Conservation (phyloP, 2,329 filamentous ascomycete genomes). For the Byssothecium circinans region DNA sequence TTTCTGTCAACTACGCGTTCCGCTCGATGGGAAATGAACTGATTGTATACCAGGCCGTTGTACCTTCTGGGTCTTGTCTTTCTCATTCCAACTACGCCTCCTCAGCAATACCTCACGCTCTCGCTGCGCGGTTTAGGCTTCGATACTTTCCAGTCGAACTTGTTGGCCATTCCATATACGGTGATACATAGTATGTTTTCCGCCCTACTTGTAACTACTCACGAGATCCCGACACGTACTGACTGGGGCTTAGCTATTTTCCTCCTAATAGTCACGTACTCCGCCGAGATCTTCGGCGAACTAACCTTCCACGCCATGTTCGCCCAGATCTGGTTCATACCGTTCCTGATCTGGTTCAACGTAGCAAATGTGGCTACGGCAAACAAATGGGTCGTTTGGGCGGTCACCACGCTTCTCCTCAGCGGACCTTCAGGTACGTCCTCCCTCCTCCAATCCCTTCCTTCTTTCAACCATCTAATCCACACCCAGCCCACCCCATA, state of each 20-base stretch:
- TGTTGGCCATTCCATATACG: constrained; percentile 58
- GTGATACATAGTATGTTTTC: constrained; percentile 14
- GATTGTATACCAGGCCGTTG: constrained; percentile 9
- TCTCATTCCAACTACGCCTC: constrained; percentile 21
- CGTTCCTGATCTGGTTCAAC: constrained; percentile 21
- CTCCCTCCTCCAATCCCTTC: constrained; percentile 52
- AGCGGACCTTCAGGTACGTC: constrained; percentile 49
- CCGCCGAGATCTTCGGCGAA: constrained; percentile 19
- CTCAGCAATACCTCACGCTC: constrained; percentile 24
- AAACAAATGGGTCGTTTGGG: constrained; percentile 55
- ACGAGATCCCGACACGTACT: neutral
- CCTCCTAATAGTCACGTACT: constrained; percentile 20
- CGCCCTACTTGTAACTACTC: neutral
- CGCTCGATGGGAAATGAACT: too few relatives aligned
- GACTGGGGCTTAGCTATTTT: constrained; percentile 7
- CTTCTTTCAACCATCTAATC: neutral
- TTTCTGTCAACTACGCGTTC: too few relatives aligned
- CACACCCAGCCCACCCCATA: constrained; percentile 45
- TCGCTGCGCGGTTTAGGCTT: constrained; percentile 22
- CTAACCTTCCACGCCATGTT: constrained; percentile 16
- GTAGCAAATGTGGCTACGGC: constrained; percentile 39
- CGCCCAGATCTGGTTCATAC: constrained; percentile 21
- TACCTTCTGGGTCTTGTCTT: constrained; percentile 26
- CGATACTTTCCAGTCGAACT: constrained; percentile 53
- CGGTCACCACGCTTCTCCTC: constrained; percentile 48